Evolutionary conservation across 2,329 filamentous ascomycete species (phyloP), one percentile per base, ranked within the genome.

Genomic region (Sporothrix protearum): DNA sequence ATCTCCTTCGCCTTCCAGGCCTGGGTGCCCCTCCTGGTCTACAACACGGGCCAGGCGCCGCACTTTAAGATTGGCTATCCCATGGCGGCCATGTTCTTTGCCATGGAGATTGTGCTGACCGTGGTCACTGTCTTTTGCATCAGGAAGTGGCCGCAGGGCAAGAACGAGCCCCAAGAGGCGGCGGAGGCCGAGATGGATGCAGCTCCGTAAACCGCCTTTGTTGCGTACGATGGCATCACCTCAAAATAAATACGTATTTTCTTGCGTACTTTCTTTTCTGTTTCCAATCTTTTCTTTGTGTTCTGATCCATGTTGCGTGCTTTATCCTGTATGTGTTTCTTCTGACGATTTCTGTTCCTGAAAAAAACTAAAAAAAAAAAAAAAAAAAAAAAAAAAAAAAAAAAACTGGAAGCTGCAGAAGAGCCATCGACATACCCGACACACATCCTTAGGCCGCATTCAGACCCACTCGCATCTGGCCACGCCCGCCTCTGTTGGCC

Each of bases 81-180:
- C 68, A 74, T 77, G 73, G 73, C 76, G 3, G 73, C 76, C 25
- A 76, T 77, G 74, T 77, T 77, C 73, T 75, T 77, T 61, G 75
- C 73, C 14, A 70, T 77, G 5, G 73, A 77, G 69, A 73, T 69
- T 30, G 7, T 69, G 2, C 19, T 57, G 53, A 57, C 53, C 1
- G 53, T 57, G 1, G 53, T 57, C 25, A 57, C 33, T 57, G 53
- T 33, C 1, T 22, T 42, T 22, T 61, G 19, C 9, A 33, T 61
- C 33, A 61, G 42, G 30, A 61, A 22, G 57, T 61, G 57, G 57
- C 57, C 57, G 8, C 57, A 61, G 57, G 57, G 57, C 1, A 57
- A 9, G 28, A 36, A 53, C n/a, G n/a, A n/a, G 7, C 49, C 53
- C 12, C 3, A 53, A 14, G 49, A 53, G 22, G 57, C 39, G 16